A percentile compares a stretch with the other conserved stretches of the same genome.
These are phyloP conservation scores for Punica granatum DNA, from an alignment of 345 rosid genomes.

Conservation along the genomic window DNA sequence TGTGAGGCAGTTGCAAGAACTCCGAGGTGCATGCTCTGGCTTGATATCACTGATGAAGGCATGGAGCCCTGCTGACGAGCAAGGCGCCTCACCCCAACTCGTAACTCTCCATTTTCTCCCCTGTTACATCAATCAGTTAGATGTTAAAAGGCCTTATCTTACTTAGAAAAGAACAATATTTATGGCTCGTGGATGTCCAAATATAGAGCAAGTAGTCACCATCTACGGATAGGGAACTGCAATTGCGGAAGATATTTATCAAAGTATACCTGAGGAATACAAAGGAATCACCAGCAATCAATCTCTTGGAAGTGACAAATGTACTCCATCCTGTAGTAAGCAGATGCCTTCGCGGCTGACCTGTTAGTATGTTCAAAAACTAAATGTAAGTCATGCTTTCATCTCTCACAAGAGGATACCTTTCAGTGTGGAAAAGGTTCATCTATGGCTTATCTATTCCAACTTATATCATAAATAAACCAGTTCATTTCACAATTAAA, in stretches of 20 bases:
- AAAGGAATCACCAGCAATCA: slow-evolving; percentile 84
- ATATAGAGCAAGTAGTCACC: neutral
- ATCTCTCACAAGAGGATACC: neutral
- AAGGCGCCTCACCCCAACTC: slow-evolving; percentile 73
- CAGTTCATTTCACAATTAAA: neutral
- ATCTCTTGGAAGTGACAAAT: slow-evolving; percentile 80
- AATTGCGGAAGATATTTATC: neutral
- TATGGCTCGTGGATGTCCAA: neutral
- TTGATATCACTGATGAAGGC: slow-evolving; percentile 90
- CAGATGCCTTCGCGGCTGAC: slow-evolving; percentile 90
- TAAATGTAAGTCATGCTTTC: neutral
- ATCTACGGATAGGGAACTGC: neutral
- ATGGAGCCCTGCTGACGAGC: slow-evolving; percentile 59
- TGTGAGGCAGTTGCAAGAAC: slow-evolving; percentile 95
- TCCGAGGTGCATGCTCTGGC: slow-evolving; percentile 93
- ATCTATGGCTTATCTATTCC: neutral
- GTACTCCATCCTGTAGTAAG: slow-evolving; percentile 98
- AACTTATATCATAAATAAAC: neutral
- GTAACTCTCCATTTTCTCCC: slow-evolving; percentile 64
- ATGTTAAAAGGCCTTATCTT: neutral
- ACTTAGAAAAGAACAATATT: neutral
- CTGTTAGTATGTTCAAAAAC: slow-evolving; percentile 26
- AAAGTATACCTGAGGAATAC: slow-evolving; percentile 67
- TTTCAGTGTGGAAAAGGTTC: neutral
- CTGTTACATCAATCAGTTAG: slow-evolving; percentile 21